Percentiles rank a stretch among this genome's conserved stretches.
Conservation (phyloP, 2,329 filamentous ascomycete genomes). For the Epichloe gansuensis region DNA sequence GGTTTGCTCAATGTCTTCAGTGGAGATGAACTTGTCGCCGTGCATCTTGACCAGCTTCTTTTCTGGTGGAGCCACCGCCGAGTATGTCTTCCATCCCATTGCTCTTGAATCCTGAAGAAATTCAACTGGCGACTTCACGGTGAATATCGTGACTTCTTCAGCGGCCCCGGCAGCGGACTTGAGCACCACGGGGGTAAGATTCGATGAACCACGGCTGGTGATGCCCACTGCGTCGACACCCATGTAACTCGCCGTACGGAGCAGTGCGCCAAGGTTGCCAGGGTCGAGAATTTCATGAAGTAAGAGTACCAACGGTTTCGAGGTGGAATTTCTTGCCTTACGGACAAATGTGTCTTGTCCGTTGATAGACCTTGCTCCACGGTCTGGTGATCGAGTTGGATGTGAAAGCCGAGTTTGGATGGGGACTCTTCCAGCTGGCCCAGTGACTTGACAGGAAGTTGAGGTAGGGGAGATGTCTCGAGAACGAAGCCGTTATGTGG, state of each 20-base stretch:
- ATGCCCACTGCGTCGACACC: conserved; percentile 75
- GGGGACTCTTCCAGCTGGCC: conserved; percentile 33
- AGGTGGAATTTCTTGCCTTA: conserved; percentile 20
- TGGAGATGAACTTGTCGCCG: conserved; percentile 34
- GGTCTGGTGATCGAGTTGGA: conserved; percentile 55
- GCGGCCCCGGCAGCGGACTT: conserved; percentile 84
- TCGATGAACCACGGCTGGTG: conserved; percentile 60
- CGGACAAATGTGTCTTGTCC: conserved; percentile 44
- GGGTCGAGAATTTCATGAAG: conserved; percentile 72
- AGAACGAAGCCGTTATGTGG: conserved; percentile 87
- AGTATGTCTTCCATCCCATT: conserved; percentile 74
- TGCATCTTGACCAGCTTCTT: conserved; percentile 21
- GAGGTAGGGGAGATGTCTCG: conserved; percentile 74
- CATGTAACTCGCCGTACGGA: conserved; percentile 83
- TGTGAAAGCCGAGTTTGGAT: conserved; percentile 38
- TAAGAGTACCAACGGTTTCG: conserved; percentile 59
- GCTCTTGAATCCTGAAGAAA: conserved; percentile 59
- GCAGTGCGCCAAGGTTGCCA: conserved; percentile 80
- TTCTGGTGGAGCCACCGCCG: conserved; percentile 47
- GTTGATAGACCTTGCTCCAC: conserved; percentile 65
- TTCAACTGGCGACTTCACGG: conserved; percentile 49
- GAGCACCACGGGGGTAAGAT: conserved; percentile 62
- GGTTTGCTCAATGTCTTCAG: conserved; percentile 33
- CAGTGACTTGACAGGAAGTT: conserved; percentile 52
- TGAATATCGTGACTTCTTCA: conserved; percentile 66